Conservation (phyloP, 1,139 yeast genomes). For the Martiniozyma asiatica region DNA sequence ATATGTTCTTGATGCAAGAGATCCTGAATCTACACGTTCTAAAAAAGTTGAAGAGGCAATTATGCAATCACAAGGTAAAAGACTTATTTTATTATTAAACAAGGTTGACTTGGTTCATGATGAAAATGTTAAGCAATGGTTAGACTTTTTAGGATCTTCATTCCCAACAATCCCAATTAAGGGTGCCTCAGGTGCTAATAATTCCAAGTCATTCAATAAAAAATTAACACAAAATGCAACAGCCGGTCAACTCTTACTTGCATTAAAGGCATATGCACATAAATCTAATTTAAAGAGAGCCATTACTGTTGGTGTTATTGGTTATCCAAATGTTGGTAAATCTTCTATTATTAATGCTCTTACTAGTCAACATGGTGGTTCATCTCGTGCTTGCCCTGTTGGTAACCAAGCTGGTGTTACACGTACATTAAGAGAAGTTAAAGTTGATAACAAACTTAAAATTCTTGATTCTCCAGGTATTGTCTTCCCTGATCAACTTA, state of each 20-base stretch:
- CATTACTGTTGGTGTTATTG: conserved; percentile 91
- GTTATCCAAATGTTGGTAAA: conserved; percentile 93
- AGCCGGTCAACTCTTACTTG: conserved; percentile 60
- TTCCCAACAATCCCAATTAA: conserved; percentile 90
- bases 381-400: conserved; percentile 66
- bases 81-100: conserved; percentile 75
- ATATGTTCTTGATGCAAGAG: conserved; percentile 93
- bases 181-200: conserved; percentile 37
- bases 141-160: conserved; percentile 60
- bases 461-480: conserved; percentile 95
- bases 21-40: conserved; percentile 92
- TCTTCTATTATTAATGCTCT: conserved; percentile 89
- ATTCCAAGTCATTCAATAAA: conserved; percentile 61
- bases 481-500: conserved; percentile 67
- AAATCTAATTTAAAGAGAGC: conserved; percentile 81
- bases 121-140: conserved; percentile 74
- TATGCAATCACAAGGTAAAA: conserved; percentile 66
- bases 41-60: conserved; percentile 86
- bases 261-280: conserved; percentile 76
- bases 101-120: conserved; percentile 90
- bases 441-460: conserved; percentile 80
- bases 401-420: conserved; percentile 98
- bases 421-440: conserved; percentile 81
- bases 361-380: conserved; percentile 68
- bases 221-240: conserved; percentile 64